phyloP scores from a whole-genome alignment of 306 rosid species.

The Coriaria nepalensis region DNA sequence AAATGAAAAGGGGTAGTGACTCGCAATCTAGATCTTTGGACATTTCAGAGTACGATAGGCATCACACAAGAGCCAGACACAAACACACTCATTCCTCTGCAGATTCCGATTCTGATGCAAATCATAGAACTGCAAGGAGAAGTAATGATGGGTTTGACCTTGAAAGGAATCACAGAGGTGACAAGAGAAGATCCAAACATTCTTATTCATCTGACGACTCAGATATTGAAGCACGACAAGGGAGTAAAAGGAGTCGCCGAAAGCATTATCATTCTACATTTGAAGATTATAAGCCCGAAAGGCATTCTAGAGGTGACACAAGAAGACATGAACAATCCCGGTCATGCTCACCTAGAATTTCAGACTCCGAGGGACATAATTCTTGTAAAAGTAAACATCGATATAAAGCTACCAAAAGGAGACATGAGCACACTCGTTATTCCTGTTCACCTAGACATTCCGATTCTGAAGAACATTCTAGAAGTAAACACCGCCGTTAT shows the following conservation, averaged over 20 bases:
- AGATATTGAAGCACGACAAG: not conserved
- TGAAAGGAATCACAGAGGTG: slow-evolving; percentile 24
- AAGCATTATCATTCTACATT: slow-evolving; percentile 13
- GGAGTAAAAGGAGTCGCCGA: slow-evolving; percentile 10
- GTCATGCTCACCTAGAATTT: slow-evolving; percentile 14
- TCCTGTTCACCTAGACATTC: not conserved
- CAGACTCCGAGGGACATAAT: slow-evolving; percentile 8
- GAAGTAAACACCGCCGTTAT: not conserved
- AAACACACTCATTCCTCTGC: slow-evolving; percentile 7
- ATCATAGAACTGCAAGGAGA: slow-evolving; percentile 15
- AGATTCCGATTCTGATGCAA: slow-evolving; percentile 12
- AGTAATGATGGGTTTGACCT: slow-evolving; percentile 29
- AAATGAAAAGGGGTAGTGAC: slow-evolving; percentile 30
- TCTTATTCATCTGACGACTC: slow-evolving; percentile 13
- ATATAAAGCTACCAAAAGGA: slow-evolving; percentile 13
- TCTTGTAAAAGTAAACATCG: too few relatives aligned
- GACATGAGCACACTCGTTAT: slow-evolving; percentile 14
- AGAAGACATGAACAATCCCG: slow-evolving; percentile 13
- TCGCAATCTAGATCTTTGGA: slow-evolving; percentile 41
- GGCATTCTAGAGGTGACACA: slow-evolving; percentile 16
- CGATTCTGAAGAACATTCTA: slow-evolving; percentile 5
- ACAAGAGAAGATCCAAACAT: slow-evolving; percentile 19
- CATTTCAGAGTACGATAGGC: slow-evolving; percentile 22
- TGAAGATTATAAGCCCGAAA: slow-evolving; percentile 18
- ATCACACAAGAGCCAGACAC: slow-evolving; percentile 11